Conservation (phyloP, 2,329 filamentous ascomycete species). For the Trichoderma lentiforme region DNA sequence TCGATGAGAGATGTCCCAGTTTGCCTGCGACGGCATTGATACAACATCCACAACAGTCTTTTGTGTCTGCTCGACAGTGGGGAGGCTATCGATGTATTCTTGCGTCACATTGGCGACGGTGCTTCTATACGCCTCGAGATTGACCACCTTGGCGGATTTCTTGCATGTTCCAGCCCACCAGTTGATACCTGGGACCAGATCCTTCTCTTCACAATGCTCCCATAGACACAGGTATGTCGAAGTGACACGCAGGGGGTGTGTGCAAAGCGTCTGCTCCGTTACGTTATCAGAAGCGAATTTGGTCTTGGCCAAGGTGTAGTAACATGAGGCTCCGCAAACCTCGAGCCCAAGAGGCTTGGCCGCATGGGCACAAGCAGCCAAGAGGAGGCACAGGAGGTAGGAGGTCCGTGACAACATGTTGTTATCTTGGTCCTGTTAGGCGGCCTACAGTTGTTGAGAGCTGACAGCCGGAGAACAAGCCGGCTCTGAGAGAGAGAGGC, state of each 20-base stretch:
- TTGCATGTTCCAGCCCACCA: slow-evolving; percentile 23
- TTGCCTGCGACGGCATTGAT: slow-evolving; percentile 14
- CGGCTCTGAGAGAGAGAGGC: background rate
- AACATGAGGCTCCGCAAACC: slow-evolving; percentile 24
- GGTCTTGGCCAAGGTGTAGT: slow-evolving; percentile 22
- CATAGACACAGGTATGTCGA: slow-evolving; percentile 23
- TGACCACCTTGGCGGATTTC: slow-evolving; percentile 21
- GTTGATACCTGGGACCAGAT: slow-evolving; percentile 18
- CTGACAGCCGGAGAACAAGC: background rate
- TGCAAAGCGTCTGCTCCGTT: slow-evolving; percentile 20
- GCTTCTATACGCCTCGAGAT: slow-evolving; percentile 10
- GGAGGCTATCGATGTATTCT: slow-evolving; percentile 18
- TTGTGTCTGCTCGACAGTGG: slow-evolving; percentile 16
- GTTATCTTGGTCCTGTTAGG: background rate
- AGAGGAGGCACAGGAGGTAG: slow-evolving; percentile 11
- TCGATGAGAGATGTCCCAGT: slow-evolving; percentile 18
- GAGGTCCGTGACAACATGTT: slow-evolving; percentile 11
- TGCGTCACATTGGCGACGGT: slow-evolving; percentile 18
- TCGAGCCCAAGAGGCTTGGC: slow-evolving; percentile 23
- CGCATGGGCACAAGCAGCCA: slow-evolving; percentile 15
- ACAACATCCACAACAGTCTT: slow-evolving; percentile 13
- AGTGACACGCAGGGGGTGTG: slow-evolving; percentile 21
- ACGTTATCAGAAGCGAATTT: slow-evolving; percentile 18
- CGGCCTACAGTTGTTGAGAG: background rate
- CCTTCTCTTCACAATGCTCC: slow-evolving; percentile 19